Base-by-base conservation (phyloP, 371 early-diverging fungal genomes). In the Batkoa obscura region DNA sequence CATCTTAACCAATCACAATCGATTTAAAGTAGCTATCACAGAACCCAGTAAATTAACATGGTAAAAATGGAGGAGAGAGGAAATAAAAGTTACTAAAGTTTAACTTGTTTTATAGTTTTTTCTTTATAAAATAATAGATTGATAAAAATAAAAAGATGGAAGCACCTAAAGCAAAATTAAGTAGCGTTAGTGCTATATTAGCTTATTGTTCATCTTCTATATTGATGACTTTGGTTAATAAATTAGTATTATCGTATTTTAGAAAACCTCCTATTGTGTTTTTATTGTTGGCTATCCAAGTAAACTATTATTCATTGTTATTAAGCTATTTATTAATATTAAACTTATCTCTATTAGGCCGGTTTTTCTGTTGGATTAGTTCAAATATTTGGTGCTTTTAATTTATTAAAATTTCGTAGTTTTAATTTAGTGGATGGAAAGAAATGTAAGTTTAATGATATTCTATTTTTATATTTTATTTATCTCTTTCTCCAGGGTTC, bases 151-250 rank as follows among this genome's bases (percentile, higher is more conserved):
- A 23, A 23, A 23, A 23, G 23, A 23, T 23, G 23, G 23, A 23
- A 23, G 23, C 23, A 23, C 23, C 23, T 23, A 23, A 23, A 23
- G 23, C 23, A 23, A 23, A 23, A 23, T 23, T 23, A 23, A 23
- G 23, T 23, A 23, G 23, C 23, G 23, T 23, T 23, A 23, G 23
- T 23, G 84, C 61, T 13, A 89, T 94, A 59, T 59, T 81, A 37
- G 77, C 87, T 60, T 95, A 95, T 67, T 94, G 94, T 72, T 64
- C 71, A 47, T 80, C 93, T 31, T 89, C 90, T 56, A 93, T 94
- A 58, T 69, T 88, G 57, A 93, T 96, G 94, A 96, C 97, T 3
- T 80, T 94, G 42, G 88, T 90, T 57, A 96, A 96, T 76, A 96
- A 94, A 71, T 76, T 83, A 59, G 92, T 94, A 15, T 80, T 96